A percentile compares a stretch with the other conserved stretches of the same genome.
These are phyloP conservation scores for Lachnellula occidentalis DNA, from an alignment of 2,329 filamentous ascomycete species.

Conservation along the genomic window DNA sequence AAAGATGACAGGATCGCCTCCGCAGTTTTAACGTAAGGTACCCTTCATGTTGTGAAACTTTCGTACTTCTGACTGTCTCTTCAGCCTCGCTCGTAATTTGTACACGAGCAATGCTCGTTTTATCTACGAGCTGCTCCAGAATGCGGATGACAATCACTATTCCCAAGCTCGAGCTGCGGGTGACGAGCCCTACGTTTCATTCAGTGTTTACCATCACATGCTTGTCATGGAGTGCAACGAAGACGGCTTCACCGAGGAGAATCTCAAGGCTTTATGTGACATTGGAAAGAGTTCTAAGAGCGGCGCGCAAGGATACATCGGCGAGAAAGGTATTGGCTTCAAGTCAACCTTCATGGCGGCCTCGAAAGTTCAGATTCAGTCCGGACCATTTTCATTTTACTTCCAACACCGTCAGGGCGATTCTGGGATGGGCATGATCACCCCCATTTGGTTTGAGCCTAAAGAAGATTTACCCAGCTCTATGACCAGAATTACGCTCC, in stretches of 20 bases:
- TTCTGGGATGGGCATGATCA: constrained; percentile 6
- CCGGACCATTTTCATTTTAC: constrained; percentile 33
- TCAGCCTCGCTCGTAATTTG: constrained; percentile 32
- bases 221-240: constrained; percentile 37
- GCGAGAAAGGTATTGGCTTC: constrained; percentile 36
- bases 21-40: no score
- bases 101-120: constrained; percentile 34
- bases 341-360: constrained; percentile 33
- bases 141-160: constrained; percentile 38
- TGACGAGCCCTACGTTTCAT: constrained; percentile 18
- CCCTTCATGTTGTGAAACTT: no score
- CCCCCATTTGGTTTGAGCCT: constrained; percentile 1
- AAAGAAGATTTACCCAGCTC: not conserved
- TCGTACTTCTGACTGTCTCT: no score
- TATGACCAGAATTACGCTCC: constrained; percentile 7
- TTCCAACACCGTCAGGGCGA: constrained; percentile 36
- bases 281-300: constrained; percentile 35
- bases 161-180: constrained; percentile 2
- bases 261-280: constrained; percentile 35
- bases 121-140: constrained; percentile 32
- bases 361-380: constrained; percentile 35
- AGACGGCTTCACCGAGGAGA: constrained; percentile 31
- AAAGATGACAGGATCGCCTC: no score
- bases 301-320: constrained; percentile 25
- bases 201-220: constrained; percentile 6